Conservation (phyloP, 768 basidiomycete genomes). For the Pilatotrama ljubarskyi region DNA sequence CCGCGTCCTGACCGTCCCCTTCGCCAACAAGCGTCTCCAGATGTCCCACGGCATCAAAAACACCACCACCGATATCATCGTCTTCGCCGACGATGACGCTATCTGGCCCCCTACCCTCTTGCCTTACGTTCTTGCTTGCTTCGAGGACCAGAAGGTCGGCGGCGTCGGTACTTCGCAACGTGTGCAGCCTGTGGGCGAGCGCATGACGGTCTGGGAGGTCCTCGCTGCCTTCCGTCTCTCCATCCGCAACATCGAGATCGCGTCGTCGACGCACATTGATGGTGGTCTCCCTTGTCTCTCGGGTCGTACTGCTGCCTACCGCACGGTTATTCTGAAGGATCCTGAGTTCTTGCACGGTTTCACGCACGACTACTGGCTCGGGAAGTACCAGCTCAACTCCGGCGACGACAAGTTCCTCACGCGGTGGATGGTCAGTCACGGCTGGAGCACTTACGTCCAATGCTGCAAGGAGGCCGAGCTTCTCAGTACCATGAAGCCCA, state of each 20-base stretch:
- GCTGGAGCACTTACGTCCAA: constrained; percentile 94
- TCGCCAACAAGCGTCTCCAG: constrained; percentile 91
- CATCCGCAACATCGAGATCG: constrained; percentile 92
- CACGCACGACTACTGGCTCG: constrained; percentile 92
- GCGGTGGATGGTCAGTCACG: constrained; percentile 94
- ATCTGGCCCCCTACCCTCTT: constrained; percentile 93
- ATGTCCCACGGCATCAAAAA: constrained; percentile 94
- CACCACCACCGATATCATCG: constrained; percentile 89
- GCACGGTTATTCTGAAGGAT: constrained; percentile 92
- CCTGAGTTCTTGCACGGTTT: constrained; percentile 92
- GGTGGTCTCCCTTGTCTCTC: constrained; percentile 91
- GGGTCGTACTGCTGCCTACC: constrained; percentile 90
- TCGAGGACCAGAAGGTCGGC: constrained; percentile 92
- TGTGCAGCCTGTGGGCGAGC: constrained; percentile 74
- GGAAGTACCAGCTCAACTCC: constrained; percentile 92
- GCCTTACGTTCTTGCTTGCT: constrained; percentile 87
- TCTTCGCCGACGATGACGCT: constrained; percentile 94
- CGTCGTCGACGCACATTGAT: constrained; percentile 88
- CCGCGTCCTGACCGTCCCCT: constrained; percentile 86
- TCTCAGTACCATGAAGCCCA: constrained; percentile 92
- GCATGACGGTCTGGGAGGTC: constrained; percentile 94
- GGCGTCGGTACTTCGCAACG: constrained; percentile 91
- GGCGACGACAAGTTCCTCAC: constrained; percentile 96
- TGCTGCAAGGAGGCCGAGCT: constrained; percentile 84
- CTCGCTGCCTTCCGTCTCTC: constrained; percentile 90